Conservation (phyloP, 345 rosid species). For the Brassica juncea region DNA sequence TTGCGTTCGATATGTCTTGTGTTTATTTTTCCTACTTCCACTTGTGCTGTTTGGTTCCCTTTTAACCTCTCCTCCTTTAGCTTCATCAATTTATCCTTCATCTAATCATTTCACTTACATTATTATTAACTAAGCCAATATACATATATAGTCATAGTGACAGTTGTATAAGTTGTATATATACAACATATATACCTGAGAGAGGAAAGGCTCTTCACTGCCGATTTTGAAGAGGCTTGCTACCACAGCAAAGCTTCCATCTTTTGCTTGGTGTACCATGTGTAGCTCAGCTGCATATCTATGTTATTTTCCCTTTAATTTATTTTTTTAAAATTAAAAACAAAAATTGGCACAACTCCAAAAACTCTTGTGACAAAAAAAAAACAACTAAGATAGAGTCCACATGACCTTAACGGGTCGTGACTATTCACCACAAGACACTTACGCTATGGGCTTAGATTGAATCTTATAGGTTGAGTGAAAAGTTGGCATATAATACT, state of each 20-base stretch:
- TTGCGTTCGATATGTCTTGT: conserved; percentile 44
- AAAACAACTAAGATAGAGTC: not conserved
- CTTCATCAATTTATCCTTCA: conserved; percentile 37
- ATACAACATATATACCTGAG: conserved; percentile 37
- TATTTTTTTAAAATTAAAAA: not conserved
- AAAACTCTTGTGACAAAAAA: not conserved
- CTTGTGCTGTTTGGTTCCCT: conserved; percentile 42
- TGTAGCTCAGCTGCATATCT: conserved; percentile 84
- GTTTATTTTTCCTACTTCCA: conserved; percentile 50
- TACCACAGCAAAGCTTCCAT: conserved; percentile 50
- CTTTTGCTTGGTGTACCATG: conserved; percentile 58
- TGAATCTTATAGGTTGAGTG: not conserved
- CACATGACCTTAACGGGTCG: conserved; percentile 19
- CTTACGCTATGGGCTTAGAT: conserved; percentile 17
- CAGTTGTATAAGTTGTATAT: not conserved
- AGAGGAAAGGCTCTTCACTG: conserved; percentile 48
- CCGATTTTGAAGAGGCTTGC: conserved; percentile 54
- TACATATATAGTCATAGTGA: not conserved
- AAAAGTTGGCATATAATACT: conserved; percentile 16
- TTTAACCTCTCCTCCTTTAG: conserved; percentile 40
- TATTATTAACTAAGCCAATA: not conserved
- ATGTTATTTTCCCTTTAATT: not conserved
- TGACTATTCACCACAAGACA: not conserved
- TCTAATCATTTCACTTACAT: conserved; percentile 38
- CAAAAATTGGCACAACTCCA: not conserved